Evolutionary conservation across 495 filamentous ascomycete species (phyloP).

Genomic region (Hypoxylon crocopeplum): DNA sequence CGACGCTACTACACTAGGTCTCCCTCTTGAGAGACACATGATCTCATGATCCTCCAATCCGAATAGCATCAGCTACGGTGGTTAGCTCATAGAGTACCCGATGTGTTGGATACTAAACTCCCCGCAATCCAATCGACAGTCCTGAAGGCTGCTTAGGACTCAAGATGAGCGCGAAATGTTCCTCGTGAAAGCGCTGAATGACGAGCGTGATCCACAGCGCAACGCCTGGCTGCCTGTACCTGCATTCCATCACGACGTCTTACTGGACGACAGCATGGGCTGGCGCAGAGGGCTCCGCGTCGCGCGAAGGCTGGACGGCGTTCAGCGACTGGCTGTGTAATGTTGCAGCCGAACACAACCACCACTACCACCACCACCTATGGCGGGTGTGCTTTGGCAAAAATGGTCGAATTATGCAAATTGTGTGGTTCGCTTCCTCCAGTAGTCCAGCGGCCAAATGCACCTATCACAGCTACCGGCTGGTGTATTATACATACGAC

Average conservation of each 20-base stretch:
- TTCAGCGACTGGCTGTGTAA: constrained; percentile 44
- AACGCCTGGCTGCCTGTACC: constrained; percentile 34
- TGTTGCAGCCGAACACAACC: constrained; percentile 43
- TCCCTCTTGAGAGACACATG: constrained; percentile 10
- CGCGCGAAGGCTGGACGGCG: constrained; percentile 40
- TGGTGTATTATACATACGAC: constrained; percentile 23
- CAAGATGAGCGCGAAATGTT: constrained; percentile 25
- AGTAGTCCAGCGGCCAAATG: constrained; percentile 41
- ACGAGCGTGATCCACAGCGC: constrained; percentile 35
- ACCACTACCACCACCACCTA: constrained; percentile 12
- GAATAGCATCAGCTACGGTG: neutral
- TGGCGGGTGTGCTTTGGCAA: constrained; percentile 34
- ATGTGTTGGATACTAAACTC: constrained; percentile 18
- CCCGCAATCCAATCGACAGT: constrained; percentile 23
- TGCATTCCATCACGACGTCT: constrained; percentile 37
- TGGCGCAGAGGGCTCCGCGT: constrained; percentile 35
- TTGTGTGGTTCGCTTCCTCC: constrained; percentile 43
- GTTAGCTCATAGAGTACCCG: constrained; percentile 9
- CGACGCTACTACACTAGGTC: too few relatives aligned
- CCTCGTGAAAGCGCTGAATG: constrained; percentile 37
- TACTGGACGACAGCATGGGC: constrained; percentile 30
- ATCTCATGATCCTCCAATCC: constrained; percentile 7
- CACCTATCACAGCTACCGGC: constrained; percentile 39
- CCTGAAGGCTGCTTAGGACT: constrained; percentile 15
- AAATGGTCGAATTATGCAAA: constrained; percentile 42